phyloP scores from a whole-genome alignment of 345 rosid species.

The Boechera retrofracta region DNA sequence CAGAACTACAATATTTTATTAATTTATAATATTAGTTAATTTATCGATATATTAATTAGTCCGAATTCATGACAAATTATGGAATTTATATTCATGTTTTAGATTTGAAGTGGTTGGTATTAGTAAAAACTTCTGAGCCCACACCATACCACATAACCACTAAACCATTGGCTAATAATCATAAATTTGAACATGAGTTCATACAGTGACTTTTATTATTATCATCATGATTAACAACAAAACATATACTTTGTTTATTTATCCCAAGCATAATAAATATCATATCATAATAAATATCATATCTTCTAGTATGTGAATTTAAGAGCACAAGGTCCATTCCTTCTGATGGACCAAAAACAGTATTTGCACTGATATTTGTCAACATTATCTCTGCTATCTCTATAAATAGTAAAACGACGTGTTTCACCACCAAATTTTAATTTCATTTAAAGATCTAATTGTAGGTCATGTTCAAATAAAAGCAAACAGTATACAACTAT shows the following conservation, averaged over 20 bases:
- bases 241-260: neutral
- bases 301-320: neutral
- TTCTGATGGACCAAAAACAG: slow-evolving; percentile 1
- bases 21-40: no score
- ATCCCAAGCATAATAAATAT: slow-evolving; percentile 27
- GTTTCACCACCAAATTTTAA: neutral
- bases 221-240: no score
- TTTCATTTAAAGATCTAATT: neutral
- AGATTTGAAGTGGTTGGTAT: neutral
- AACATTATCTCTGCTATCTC: neutral
- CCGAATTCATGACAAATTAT: no score
- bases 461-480: neutral
- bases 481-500: no score
- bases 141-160: neutral
- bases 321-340: slow-evolving; percentile 7
- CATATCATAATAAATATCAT: slow-evolving; percentile 21
- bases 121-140: no score
- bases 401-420: neutral
- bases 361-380: neutral
- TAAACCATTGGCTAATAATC: neutral
- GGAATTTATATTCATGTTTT: no score
- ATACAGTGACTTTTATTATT: no score
- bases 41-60: no score
- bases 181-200: neutral
- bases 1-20: no score